These are phyloP conservation scores for Sarocladium strictum DNA, from an alignment of 2,329 filamentous ascomycete genomes.

Conservation along the genomic window DNA sequence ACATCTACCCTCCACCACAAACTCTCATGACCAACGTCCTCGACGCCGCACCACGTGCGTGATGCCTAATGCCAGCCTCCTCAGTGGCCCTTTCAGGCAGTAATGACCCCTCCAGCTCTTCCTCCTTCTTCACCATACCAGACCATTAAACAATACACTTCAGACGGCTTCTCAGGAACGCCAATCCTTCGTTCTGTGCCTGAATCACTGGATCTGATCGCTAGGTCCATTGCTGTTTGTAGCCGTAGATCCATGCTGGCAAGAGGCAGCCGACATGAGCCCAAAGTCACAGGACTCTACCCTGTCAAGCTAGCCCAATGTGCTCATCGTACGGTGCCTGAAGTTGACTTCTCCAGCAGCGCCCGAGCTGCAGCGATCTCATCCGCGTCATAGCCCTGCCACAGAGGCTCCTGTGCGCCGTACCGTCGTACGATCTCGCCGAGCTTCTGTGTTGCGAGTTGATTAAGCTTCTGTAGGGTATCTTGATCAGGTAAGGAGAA, in stretches of 20 bases:
- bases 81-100: slow-evolving; percentile 3
- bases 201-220: neutral
- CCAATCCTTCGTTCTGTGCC: neutral
- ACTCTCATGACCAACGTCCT: neutral
- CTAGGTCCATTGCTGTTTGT: neutral
- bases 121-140: neutral
- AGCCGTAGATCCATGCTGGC: slow-evolving; percentile 7
- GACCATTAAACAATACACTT: neutral
- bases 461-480: slow-evolving; percentile 62
- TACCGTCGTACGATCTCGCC: slow-evolving; percentile 67
- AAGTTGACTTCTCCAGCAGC: slow-evolving; percentile 50
- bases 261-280: neutral
- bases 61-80: slow-evolving; percentile 1
- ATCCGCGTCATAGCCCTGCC: slow-evolving; percentile 65
- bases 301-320: neutral
- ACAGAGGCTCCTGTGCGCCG: slow-evolving; percentile 54
- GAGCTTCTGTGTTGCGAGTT: slow-evolving; percentile 67
- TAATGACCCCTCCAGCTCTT: slow-evolving; percentile 2
- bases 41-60: slow-evolving; percentile 1
- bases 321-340: slow-evolving; percentile 30
- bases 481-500: slow-evolving; percentile 49
- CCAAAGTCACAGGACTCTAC: slow-evolving; percentile 11
- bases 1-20: neutral
- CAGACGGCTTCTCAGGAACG: neutral
- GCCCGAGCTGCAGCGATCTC: slow-evolving; percentile 68